Conservation (phyloP, 164 flowering plant species). For the Euptelea pleiosperma region DNA sequence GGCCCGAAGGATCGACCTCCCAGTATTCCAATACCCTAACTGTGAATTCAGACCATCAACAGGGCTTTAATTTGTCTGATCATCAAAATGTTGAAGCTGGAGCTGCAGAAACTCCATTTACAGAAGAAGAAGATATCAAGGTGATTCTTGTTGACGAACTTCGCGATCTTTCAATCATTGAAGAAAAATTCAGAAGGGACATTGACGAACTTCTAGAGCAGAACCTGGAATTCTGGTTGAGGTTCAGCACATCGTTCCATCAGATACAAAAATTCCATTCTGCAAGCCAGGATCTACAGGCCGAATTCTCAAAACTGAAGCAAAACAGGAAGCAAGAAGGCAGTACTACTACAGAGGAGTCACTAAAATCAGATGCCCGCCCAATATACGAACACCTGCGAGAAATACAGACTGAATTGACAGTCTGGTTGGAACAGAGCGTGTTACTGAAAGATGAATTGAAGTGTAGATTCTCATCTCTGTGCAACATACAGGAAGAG, state of each 20-base stretch:
- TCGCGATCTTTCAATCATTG: constrained; percentile 30
- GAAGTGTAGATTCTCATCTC: constrained; percentile 43
- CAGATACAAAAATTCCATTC: constrained; percentile 62
- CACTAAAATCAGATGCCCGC: constrained; percentile 47
- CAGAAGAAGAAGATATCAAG: constrained; percentile 29
- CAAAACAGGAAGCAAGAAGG: constrained; percentile 36
- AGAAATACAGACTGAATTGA: constrained; percentile 59
- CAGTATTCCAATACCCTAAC: background rate
- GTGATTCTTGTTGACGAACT: constrained; percentile 21
- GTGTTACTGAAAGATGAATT: constrained; percentile 53
- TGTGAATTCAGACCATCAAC: constrained; percentile 8
- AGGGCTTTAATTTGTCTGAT: constrained; percentile 4
- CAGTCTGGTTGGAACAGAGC: constrained; percentile 60
- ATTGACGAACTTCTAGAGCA: constrained; percentile 67
- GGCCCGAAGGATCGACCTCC: background rate
- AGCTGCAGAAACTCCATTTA: constrained; percentile 2
- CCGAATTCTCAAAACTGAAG: constrained; percentile 39
- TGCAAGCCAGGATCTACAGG: constrained; percentile 40
- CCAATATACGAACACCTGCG: constrained; percentile 57
- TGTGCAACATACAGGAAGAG: constrained; percentile 61
- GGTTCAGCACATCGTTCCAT: constrained; percentile 55
- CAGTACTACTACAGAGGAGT: constrained; percentile 14
- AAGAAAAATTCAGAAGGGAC: constrained; percentile 46
- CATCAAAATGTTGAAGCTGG: constrained; percentile 16
- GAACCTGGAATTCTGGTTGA: constrained; percentile 67